Base-by-base conservation (phyloP, 1,284 basidiomycete genomes). In the Rhodotorula sp. region DNA sequence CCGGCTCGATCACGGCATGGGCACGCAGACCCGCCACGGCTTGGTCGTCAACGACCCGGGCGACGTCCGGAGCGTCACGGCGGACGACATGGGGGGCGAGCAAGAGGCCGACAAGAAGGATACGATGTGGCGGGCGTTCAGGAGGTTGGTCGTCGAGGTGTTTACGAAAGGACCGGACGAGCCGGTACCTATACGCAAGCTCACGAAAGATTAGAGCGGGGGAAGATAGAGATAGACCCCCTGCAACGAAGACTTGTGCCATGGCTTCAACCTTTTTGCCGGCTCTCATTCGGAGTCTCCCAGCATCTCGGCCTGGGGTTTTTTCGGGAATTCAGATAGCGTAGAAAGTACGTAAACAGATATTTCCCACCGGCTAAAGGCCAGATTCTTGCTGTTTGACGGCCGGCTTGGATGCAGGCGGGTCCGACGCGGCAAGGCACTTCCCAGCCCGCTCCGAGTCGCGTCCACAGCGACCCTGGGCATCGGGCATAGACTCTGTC, bases 1-100 rank as follows among this genome's bases (percentile, higher is more conserved):
- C 69, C 85, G 83, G 16, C 78, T 88, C 18, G 58, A 70, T 34
- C 70, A 52, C 5, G 70, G 74, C 3, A 43, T 59, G 31, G 43
- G 47, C 5, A 43, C 49, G 14, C 16, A 18, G n/a, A 34, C 54
- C 47, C n/a, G 39, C 20, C 56, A 18, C 23, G 46, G 31, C 1
- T n/a, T 61, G 21, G n/a, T 51, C 20, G n/a, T 48, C 14, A 51
- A 56, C n/a, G 58, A 47, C 5, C n/a, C 46, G 46, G 52, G 66
- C 34, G 58, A 65, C 15, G 57, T 58, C 10, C 39, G 43, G 47
- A 66, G 59, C 29, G 39, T 62, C 43, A 72, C 63, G 58, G 62
- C 52, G 26, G 70, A 68, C 12, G 64, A 65, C 18, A 67, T 70
- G 61, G 69, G 65, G 21, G 70, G 66, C 7, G 71, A 77, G 64